Base-by-base conservation (phyloP, 2,329 filamentous ascomycete genomes). In the Colletotrichum tabaci region DNA sequence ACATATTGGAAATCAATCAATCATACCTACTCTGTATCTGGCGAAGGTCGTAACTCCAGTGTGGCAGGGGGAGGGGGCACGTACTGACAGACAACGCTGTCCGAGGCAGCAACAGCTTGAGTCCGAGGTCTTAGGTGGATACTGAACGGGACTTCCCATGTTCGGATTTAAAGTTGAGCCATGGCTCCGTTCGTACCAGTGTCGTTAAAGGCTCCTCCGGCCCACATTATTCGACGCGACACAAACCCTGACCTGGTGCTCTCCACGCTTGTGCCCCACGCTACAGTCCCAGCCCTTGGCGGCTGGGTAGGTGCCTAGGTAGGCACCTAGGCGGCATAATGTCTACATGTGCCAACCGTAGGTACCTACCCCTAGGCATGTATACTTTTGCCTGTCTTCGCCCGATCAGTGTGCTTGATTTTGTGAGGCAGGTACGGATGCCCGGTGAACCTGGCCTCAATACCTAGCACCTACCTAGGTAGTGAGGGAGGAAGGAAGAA, bases 121-220 rank as follows among this genome's bases (percentile, higher is more conserved):
- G 12, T 56, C 35, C 40, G 9, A 21, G 23, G 58, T 50, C 58
- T 50, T n/a, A 50, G 58, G 58, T 61, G 58, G 18, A 26, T 18
- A 9, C 42, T 8, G 46, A 58, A 38, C 13, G 53, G 50, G 61
- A 58, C 44, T 46, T 58, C 12, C 66, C 52, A 68, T 68, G 60
- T 35, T 64, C 52, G 38, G 52, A 65, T 30, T 57, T 53, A 69
- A 38, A 68, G 66, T 68, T 65, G 61, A 58, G 66, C 66, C 60
- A 58, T 44, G 44, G 53, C 66, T 58, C 52, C 52, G 57, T 64
- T 68, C 42, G 58, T 49, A 18, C 30, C 44, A 21, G 57, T 30
- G 16, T 60, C 30, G 50, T 15, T 4, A 53, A 4, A 18, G 50
- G 55, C 30, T 35, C 30, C 30, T 35, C 30, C 30, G 30, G 30